phyloP scores from a whole-genome alignment of 805 yeast species.

The Kockiozyma suomiensis region DNA sequence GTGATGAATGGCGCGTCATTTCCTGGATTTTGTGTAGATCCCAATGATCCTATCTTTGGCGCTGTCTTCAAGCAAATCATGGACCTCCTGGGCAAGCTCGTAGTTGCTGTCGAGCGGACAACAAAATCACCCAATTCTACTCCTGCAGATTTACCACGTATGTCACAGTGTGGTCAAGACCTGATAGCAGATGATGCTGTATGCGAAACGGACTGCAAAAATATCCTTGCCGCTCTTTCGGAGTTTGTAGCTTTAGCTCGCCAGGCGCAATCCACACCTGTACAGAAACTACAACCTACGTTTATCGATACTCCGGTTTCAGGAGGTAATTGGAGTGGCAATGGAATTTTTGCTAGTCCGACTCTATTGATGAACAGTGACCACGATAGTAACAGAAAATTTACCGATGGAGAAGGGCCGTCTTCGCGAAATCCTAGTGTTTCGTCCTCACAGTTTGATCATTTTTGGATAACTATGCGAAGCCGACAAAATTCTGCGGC shows the following conservation, averaged over 20 bases:
- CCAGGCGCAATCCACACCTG: slow-evolving; percentile 2
- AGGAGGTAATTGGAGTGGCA: slow-evolving; percentile 20
- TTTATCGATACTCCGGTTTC: slow-evolving; percentile 6
- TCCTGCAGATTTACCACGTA: background rate
- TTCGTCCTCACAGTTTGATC: slow-evolving; percentile 6
- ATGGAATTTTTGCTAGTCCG: background rate
- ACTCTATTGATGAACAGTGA: background rate
- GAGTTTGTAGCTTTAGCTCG: slow-evolving; percentile 12
- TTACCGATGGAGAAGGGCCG: background rate
- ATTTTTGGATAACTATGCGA: slow-evolving; percentile 7
- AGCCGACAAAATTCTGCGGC: slow-evolving; percentile 11
- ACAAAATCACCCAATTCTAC: background rate
- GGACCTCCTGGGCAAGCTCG: slow-evolving; percentile 19
- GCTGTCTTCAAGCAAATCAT: slow-evolving; percentile 15
- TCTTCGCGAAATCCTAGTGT: slow-evolving; percentile 2
- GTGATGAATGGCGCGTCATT: slow-evolving; percentile 23
- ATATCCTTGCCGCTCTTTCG: background rate
- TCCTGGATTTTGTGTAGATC: slow-evolving; percentile 19
- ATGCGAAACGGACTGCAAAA: background rate
- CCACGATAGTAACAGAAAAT: background rate
- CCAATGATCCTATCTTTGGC: slow-evolving; percentile 3
- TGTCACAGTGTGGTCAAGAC: no score
- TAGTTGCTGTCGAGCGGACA: slow-evolving; percentile 11
- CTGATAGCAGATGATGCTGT: slow-evolving; percentile 1
- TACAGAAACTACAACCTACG: background rate